phyloP scores from a whole-genome alignment of 805 yeast species.

The Kurtzmaniella fragi region DNA sequence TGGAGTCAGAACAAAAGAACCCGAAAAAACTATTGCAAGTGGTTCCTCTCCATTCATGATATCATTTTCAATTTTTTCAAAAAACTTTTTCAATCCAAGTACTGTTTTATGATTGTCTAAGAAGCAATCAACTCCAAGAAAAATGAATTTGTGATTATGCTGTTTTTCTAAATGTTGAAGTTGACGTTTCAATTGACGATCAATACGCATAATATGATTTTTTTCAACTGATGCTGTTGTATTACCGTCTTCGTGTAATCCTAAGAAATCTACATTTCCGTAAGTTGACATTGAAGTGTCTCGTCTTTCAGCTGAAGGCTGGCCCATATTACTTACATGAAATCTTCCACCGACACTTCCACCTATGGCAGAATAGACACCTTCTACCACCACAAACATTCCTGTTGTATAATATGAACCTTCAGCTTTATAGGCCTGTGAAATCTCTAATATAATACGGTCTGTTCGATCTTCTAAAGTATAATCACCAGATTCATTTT shows the following conservation, averaged over 20 bases:
- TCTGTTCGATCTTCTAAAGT: constrained; percentile 81
- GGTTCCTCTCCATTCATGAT: constrained; percentile 49
- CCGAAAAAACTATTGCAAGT: constrained; percentile 68
- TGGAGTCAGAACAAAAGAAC: constrained; percentile 72
- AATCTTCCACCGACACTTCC: constrained; percentile 48
- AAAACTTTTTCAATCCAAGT: constrained; percentile 62
- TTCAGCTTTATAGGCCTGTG: constrained; percentile 55
- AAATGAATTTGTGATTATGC: constrained; percentile 52
- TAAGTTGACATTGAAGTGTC: constrained; percentile 60
- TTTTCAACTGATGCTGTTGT: constrained; percentile 36
- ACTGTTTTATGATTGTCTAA: constrained; percentile 57
- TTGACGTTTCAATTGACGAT: constrained; percentile 50
- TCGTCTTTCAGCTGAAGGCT: constrained; percentile 84
- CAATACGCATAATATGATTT: constrained; percentile 47
- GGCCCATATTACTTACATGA: constrained; percentile 70
- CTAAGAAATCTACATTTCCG: constrained; percentile 72
- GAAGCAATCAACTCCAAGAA: constrained; percentile 72
- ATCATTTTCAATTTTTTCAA: constrained; percentile 39
- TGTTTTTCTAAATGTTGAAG: constrained; percentile 54
- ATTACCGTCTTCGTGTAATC: constrained; percentile 27
- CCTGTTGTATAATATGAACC: constrained; percentile 73
- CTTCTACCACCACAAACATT: constrained; percentile 75
- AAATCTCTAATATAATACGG: constrained; percentile 59
- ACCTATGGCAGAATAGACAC: constrained; percentile 69
- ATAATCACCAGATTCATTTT: constrained; percentile 62